Evolutionary conservation across 805 yeast species (phyloP).

Genomic region (Kluyveromyces aestuarii): DNA sequence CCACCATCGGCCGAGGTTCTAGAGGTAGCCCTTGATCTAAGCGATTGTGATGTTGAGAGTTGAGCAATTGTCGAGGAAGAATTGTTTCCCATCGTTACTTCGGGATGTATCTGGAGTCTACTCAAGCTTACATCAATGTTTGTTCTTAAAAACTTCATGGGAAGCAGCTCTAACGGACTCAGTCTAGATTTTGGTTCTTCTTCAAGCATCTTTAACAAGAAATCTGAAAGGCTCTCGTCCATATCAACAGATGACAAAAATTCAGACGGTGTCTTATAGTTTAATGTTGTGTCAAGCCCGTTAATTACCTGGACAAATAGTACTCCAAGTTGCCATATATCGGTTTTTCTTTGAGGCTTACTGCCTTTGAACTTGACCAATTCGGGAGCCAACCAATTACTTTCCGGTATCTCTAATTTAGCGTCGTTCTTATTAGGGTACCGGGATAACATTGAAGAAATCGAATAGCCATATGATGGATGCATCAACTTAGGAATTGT

Average conservation of each 20-base stretch:
- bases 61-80: not conserved
- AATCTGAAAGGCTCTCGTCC: slow-evolving; percentile 55
- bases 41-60: not conserved
- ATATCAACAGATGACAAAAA: slow-evolving; percentile 40
- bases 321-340: slow-evolving; percentile 90
- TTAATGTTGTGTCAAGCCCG: slow-evolving; percentile 48
- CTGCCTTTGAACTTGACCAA: slow-evolving; percentile 28
- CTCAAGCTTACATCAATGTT: slow-evolving; percentile 38
- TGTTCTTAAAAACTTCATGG: slow-evolving; percentile 73
- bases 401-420: slow-evolving; percentile 14
- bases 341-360: slow-evolving; percentile 69
- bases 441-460: slow-evolving; percentile 32
- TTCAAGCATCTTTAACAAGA: slow-evolving; percentile 58
- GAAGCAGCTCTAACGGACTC: slow-evolving; percentile 75
- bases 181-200: slow-evolving; percentile 61
- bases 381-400: slow-evolving; percentile 79
- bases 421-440: slow-evolving; percentile 29
- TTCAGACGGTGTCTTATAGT: slow-evolving; percentile 53
- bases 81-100: not conserved
- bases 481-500: slow-evolving; percentile 50
- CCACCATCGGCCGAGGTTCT: slow-evolving; percentile 12
- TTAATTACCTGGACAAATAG: slow-evolving; percentile 56
- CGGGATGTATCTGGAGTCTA: slow-evolving; percentile 19
- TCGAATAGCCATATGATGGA: slow-evolving; percentile 48
- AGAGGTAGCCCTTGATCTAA: slow-evolving; percentile 15